Evolutionary conservation across 164 flowering plant species (phyloP).

Genomic region (Stephania cephalantha): DNA sequence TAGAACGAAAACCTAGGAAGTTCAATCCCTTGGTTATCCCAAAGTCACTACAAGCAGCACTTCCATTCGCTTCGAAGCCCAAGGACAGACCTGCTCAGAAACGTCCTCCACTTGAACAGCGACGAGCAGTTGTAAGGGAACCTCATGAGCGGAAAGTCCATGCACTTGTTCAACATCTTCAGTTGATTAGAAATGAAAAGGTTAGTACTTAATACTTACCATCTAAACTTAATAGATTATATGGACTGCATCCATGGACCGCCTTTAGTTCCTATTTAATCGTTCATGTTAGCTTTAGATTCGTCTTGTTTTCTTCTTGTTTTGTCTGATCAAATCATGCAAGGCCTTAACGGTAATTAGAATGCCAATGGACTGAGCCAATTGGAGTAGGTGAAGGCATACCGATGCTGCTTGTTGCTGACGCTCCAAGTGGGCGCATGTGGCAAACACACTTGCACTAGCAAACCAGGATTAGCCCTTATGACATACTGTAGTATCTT

Average conservation of each 20-base stretch:
- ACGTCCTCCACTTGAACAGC: constrained; percentile 38
- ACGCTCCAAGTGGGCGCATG: background rate
- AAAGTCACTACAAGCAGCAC: constrained; percentile 57
- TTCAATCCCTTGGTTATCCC: constrained; percentile 87
- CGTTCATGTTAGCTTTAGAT: background rate
- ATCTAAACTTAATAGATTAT: background rate
- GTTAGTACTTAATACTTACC: constrained; percentile 28
- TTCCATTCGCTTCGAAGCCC: constrained; percentile 89
- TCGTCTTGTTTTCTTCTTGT: background rate
- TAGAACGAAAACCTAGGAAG: constrained; percentile 81
- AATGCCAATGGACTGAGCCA: background rate
- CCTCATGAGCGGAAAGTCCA: constrained; percentile 56
- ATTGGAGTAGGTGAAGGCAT: background rate
- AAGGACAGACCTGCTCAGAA: constrained; percentile 41
- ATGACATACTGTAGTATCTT: background rate
- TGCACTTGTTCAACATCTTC: constrained; percentile 62
- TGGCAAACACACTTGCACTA: background rate
- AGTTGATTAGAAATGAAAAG: constrained; percentile 56
- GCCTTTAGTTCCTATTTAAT: background rate
- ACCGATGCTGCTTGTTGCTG: background rate
- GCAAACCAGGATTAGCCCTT: background rate
- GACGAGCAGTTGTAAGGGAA: constrained; percentile 81
- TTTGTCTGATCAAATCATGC: background rate
- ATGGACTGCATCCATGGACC: background rate
- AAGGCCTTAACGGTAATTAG: background rate